Base-by-base conservation (phyloP, 805 yeast genomes). In the Candida insectalens region DNA sequence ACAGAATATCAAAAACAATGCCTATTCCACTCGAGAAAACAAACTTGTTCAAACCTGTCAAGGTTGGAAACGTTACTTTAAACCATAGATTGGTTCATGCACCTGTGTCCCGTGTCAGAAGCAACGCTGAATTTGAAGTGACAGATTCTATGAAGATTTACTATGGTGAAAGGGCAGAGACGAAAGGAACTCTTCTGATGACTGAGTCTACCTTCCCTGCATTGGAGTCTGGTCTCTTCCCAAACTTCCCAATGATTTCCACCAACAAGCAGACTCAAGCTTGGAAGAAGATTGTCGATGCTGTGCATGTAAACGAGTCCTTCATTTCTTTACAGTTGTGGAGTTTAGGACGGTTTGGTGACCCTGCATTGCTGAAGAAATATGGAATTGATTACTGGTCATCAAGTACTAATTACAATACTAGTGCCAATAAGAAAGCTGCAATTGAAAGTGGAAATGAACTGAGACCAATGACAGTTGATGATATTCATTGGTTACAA, bases 141-240 rank as follows among this genome's bases (percentile, higher is more conserved):
- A 57, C 67, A 4, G 72, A 69, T 25, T 60, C 70, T 37, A 59
- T 65, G 39, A 48, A 55, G 12, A 58, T 66, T 39, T 75, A 77
- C 51, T 80, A 80, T 46, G 59, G 49, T 19, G 72, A 74, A 44
- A 62, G 83, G 43, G 65, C 83, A 1, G 46, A 57, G 30, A 54
- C 57, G 36, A 69, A 71, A 14, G 85, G 85, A 14, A 67, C 82
- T 13, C 53, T 80, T 39, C 41, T 77, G 21, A 67, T 74, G 42
- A 57, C 78, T 7, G 87, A 79, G 50, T 84, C 75, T 10, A 67
- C 79, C 1, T 63, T 62, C 44, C 63, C 65, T n/a, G 56, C 73
- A 9, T 46, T 56, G 2, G 36, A 52, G 59, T 60, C 61, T 48
- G 57, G 77, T 32, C 59, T 69, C 17, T 62, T 58, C 38, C 51